A percentile compares a stretch with the other conserved stretches of the same genome.
These are phyloP conservation scores for Trifolium fragiferum DNA, from an alignment of 306 rosid species.

Conservation along the genomic window DNA sequence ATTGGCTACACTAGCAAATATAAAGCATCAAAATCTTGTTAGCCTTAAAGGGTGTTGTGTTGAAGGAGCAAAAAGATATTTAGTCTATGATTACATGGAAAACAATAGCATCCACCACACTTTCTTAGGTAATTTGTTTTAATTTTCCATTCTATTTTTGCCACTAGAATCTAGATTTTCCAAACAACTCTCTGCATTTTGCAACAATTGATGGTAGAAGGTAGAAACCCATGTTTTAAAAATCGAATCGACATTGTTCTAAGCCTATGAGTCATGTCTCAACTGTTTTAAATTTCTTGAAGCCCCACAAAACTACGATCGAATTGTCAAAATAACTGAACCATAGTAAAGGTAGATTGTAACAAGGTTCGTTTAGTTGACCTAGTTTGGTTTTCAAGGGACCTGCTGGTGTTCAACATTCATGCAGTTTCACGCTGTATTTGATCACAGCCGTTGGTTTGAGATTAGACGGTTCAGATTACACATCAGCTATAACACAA, in stretches of 20 bases:
- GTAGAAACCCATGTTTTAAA: background rate
- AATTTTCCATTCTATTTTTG: background rate
- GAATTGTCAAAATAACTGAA: too few species aligned
- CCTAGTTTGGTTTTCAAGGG: background rate
- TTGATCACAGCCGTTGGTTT: too few species aligned
- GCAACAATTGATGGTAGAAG: too few species aligned
- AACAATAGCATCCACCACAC: constrained; percentile 74
- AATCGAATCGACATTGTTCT: background rate
- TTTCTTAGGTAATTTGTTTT: constrained; percentile 58
- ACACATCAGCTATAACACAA: too few species aligned
- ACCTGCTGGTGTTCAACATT: too few species aligned
- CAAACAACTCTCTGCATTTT: background rate
- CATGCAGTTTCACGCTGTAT: too few species aligned
- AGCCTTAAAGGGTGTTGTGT: constrained; percentile 79
- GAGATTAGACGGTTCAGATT: too few species aligned
- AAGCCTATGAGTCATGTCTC: too few species aligned
- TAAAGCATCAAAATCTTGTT: constrained; percentile 80
- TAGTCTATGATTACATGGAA: constrained; percentile 90
- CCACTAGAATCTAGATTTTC: background rate
- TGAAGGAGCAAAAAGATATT: constrained; percentile 72
- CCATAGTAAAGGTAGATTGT: too few species aligned
- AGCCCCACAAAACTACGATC: too few species aligned
- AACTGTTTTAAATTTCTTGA: too few species aligned
- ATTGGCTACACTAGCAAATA: constrained; percentile 71
- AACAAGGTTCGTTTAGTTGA: too few species aligned